Conservation (phyloP, 345 rosid species). For the Rhodamnia argentea region DNA sequence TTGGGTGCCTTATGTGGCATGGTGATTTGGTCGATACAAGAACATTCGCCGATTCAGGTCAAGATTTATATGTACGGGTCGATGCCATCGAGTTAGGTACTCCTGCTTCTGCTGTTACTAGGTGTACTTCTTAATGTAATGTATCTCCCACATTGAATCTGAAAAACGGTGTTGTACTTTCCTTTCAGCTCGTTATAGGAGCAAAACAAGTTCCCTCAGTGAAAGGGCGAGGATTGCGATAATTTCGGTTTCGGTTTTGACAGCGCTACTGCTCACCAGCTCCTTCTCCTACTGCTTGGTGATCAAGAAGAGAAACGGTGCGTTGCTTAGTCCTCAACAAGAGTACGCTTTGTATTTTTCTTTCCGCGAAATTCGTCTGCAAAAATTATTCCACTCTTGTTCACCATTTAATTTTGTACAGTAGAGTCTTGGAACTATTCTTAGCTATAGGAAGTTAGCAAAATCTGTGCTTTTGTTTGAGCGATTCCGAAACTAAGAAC, state of each 20-base stretch:
- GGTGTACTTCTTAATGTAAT: neutral
- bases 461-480: neutral
- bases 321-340: neutral
- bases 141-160: neutral
- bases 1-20: conserved; percentile 55
- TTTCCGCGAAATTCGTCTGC: neutral
- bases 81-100: conserved; percentile 47
- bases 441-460: neutral
- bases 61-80: conserved; percentile 41
- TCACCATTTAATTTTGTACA: neutral
- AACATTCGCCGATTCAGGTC: conserved; percentile 31
- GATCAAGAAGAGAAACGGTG: neutral
- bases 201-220: neutral
- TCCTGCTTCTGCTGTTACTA: neutral
- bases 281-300: neutral
- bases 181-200: neutral
- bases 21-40: conserved; percentile 34
- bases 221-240: neutral
- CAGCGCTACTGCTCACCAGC: neutral
- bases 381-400: neutral
- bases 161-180: neutral
- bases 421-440: neutral
- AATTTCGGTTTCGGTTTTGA: neutral
- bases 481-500: neutral
- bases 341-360: neutral